Evolutionary conservation across 257 asterid species (phyloP).

Genomic region (Gynochthodes officinalis): DNA sequence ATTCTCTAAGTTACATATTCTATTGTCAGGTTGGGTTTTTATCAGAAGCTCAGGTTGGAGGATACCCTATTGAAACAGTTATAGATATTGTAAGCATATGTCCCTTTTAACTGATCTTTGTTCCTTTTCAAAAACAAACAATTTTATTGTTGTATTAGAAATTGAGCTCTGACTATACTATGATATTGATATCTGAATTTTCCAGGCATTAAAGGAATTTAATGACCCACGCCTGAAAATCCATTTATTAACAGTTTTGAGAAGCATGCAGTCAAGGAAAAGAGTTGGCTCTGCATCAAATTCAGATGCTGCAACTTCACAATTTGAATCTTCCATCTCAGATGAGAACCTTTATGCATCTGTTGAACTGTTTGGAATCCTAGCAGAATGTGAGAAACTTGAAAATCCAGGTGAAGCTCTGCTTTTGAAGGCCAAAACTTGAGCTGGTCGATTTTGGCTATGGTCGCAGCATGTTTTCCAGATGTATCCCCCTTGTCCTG

Average conservation of each 20-base stretch:
- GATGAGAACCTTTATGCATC: constrained; percentile 59
- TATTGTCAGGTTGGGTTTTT: constrained; percentile 82
- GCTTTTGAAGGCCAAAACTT: constrained; percentile 89
- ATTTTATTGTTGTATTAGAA: background rate
- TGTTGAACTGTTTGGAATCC: constrained; percentile 83
- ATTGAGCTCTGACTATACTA: constrained; percentile 8
- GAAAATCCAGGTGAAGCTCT: constrained; percentile 91
- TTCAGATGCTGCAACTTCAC: constrained; percentile 45
- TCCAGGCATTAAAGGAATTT: constrained; percentile 87
- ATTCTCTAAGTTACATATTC: constrained; percentile 20
- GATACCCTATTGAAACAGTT: constrained; percentile 74
- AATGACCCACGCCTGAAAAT: constrained; percentile 71
- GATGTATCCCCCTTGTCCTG: constrained; percentile 87
- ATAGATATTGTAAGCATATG: constrained; percentile 72
- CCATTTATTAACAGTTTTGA: constrained; percentile 86
- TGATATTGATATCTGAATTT: constrained; percentile 19
- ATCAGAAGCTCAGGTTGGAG: constrained; percentile 94
- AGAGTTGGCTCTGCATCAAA: constrained; percentile 44
- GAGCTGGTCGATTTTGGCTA: constrained; percentile 95
- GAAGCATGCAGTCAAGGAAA: constrained; percentile 72
- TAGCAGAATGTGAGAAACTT: constrained; percentile 87
- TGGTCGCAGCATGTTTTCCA: constrained; percentile 93
- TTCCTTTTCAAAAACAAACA: constrained; percentile 34
- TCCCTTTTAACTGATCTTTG: constrained; percentile 4
- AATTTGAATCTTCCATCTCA: constrained; percentile 36